Percentiles rank a stretch among this genome's conserved stretches.
Conservation (phyloP, 2,329 filamentous ascomycete species). For the Leptographium radiaticola region DNA sequence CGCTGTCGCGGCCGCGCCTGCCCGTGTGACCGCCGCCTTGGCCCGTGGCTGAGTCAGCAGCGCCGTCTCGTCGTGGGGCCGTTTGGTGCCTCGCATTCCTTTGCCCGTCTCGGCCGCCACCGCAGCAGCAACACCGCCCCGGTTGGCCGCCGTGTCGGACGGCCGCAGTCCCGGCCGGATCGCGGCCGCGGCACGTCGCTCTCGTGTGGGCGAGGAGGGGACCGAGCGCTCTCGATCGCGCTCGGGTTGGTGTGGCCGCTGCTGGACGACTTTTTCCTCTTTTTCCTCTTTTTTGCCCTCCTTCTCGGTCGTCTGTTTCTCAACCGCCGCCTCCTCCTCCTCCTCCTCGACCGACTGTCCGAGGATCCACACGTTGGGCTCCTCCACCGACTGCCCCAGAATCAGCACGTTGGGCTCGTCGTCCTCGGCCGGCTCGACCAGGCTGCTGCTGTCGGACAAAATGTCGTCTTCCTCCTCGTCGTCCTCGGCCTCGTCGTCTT, state of each 20-base stretch:
- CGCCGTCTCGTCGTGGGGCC: neutral
- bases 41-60: neutral
- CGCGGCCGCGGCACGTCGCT: too few relatives aligned
- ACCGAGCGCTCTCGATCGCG: too few relatives aligned
- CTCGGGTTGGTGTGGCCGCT: neutral
- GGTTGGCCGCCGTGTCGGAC: slow-evolving; percentile 37
- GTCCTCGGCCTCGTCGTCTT: slow-evolving; percentile 13
- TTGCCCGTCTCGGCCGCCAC: too few relatives aligned
- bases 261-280: neutral
- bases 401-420: slow-evolving; percentile 32
- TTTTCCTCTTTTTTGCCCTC: neutral
- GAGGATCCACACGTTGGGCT: slow-evolving; percentile 17
- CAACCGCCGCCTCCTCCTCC: slow-evolving; percentile 6
- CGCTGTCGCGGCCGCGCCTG: neutral
- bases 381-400: slow-evolving; percentile 28
- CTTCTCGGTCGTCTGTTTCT: neutral
- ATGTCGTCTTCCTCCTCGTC: slow-evolving; percentile 14
- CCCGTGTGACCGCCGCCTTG: neutral
- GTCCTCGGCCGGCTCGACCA: slow-evolving; percentile 25
- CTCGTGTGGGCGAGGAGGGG: neutral
- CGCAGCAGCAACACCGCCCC: too few relatives aligned
- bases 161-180: slow-evolving; percentile 26
- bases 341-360: too few relatives aligned
- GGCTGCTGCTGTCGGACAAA: slow-evolving; percentile 24
- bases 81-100: neutral